A percentile compares a stretch with the other conserved stretches of the same genome.
phyloP scores from a whole-genome alignment of 371 early-diverging fungal species.

The Actinomortierella ambigua region DNA sequence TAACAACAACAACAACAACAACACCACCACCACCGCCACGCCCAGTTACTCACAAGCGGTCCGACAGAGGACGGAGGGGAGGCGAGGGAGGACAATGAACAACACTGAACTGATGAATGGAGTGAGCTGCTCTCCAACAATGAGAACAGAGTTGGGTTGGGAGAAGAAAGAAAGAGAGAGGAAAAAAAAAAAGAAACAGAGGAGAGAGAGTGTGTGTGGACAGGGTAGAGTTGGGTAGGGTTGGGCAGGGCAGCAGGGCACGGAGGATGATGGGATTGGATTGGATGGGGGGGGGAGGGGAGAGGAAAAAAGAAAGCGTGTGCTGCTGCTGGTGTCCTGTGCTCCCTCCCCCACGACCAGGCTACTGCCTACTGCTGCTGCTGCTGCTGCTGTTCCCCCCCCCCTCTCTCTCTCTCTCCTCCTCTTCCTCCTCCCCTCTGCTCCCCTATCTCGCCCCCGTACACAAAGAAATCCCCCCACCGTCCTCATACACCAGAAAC shows the following conservation, averaged over 20 bases:
- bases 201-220: neutral
- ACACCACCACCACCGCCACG: no score
- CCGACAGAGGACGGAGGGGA: slow-evolving; percentile 6
- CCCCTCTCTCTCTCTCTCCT: neutral
- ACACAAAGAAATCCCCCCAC: neutral
- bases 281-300: neutral
- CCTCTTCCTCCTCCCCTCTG: neutral
- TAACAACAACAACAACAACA: no score
- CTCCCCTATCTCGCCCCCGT: neutral
- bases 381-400: slow-evolving; percentile 6
- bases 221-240: neutral
- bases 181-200: neutral
- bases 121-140: neutral
- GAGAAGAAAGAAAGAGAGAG: neutral
- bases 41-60: no score
- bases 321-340: neutral
- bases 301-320: neutral
- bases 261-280: neutral
- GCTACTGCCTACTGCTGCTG: slow-evolving; percentile 3
- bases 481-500: no score
- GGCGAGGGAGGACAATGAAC: neutral
- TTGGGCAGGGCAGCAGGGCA: neutral
- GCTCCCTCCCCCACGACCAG: neutral
- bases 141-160: neutral
- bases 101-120: neutral